Conservation (phyloP, 805 yeast genomes). For the Candida vartiovaarae region DNA sequence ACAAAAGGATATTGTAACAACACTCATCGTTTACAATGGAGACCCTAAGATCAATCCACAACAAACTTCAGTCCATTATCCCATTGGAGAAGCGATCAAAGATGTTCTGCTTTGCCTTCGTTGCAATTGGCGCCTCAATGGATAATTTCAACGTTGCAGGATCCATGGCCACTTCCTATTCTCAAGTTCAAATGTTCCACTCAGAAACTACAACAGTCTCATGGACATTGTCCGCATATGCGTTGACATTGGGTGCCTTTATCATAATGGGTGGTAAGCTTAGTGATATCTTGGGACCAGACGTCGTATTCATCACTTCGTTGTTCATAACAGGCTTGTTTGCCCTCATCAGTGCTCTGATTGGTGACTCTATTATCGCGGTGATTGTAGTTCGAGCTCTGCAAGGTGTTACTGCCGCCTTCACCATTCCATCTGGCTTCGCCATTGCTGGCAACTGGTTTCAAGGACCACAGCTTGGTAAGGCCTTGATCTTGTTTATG, state of each 20-base stretch:
- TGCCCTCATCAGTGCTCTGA: constrained; percentile 30
- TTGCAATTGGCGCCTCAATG: constrained; percentile 8
- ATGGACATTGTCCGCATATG: not conserved
- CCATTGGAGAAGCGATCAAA: constrained; percentile 1
- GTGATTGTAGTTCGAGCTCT: constrained; percentile 37
- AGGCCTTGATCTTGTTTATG: constrained; percentile 23
- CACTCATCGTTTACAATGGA: too few species aligned
- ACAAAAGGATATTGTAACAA: too few species aligned
- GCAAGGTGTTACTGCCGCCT: constrained; percentile 38
- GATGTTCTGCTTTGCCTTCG: constrained; percentile 15
- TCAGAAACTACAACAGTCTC: not conserved
- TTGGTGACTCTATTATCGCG: constrained; percentile 27
- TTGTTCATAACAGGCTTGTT: constrained; percentile 20
- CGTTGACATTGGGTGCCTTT: not conserved
- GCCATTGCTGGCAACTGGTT: constrained; percentile 28
- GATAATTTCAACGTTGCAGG: constrained; percentile 9
- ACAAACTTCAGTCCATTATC: not conserved
- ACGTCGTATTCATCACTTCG: constrained; percentile 24
- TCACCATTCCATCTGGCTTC: constrained; percentile 32
- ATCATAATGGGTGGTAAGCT: constrained; percentile 36
- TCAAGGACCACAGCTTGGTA: constrained; percentile 22
- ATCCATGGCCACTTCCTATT: constrained; percentile 13
- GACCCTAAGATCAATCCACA: not conserved
- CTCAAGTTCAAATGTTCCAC: constrained; percentile 1
- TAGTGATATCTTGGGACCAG: constrained; percentile 36